These are phyloP conservation scores for Blastobotrys chiropterorum DNA, from an alignment of 805 yeast genomes.

Conservation along the genomic window DNA sequence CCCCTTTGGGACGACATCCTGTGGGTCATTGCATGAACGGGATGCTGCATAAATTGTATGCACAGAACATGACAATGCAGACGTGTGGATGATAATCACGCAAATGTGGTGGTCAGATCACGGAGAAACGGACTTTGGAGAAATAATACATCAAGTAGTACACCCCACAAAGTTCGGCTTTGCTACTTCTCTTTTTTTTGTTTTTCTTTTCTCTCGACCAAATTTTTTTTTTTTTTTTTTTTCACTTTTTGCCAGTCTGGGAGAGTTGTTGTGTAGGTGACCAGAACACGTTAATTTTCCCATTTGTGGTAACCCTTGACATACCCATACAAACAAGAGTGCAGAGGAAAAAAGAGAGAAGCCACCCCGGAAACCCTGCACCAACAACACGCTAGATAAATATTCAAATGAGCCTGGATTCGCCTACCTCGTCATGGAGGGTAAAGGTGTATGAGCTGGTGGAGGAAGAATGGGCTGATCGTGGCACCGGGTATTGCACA, in stretches of 20 bases:
- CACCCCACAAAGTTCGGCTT: background rate
- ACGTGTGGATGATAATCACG: background rate
- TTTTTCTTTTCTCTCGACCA: background rate
- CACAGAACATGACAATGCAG: background rate
- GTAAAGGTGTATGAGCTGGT: constrained; percentile 86
- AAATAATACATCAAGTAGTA: background rate
- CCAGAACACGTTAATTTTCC: background rate
- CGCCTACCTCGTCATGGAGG: constrained; percentile 52
- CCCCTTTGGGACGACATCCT: too few species aligned
- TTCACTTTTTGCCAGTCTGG: background rate
- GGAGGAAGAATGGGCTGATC: constrained; percentile 82
- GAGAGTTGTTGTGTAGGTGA: background rate
- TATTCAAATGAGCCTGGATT: constrained; percentile 19
- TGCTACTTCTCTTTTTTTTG: background rate
- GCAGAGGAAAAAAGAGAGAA: background rate
- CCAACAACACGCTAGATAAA: background rate
- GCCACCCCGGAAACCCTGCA: background rate
- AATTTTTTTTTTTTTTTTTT: too few species aligned
- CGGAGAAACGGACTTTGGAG: background rate
- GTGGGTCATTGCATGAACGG: background rate
- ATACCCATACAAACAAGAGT: background rate
- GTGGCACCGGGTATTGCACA: constrained; percentile 85
- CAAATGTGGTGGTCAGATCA: too few species aligned
- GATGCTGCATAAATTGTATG: background rate
- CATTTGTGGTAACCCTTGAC: background rate